Evolutionary conservation across 106 monocot species (phyloP), one percentile per base, ranked within the genome.

Genomic region (Dendrobium officinale): DNA sequence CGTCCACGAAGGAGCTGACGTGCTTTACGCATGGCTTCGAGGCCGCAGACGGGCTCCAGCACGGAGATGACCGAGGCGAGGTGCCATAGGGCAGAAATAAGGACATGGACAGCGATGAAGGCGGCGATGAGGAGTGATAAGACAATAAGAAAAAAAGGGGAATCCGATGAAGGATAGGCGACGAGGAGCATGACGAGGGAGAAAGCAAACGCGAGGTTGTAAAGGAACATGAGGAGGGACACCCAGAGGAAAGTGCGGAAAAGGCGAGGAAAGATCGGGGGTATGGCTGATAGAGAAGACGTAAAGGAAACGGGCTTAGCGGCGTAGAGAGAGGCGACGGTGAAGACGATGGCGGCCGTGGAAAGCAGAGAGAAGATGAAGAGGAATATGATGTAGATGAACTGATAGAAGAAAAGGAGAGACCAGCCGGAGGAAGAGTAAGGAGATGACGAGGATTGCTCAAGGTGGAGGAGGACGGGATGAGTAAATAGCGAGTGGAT

Each of bases 11-110:
- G 87, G 17, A 95, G 86, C 15, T 86, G 79, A 20, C 82, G 79
- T 49, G 92, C 89, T 87, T 92, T 95, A 19, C 84, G 75, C 91
- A 95, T 92, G 55, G 95, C 95, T 33, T 80, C 84, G 22, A 95
- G 83, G 29, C 92, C 93, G 47, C 75, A 86, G 48, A 91, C 24
- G 74, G 89, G 91, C 81, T 91, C 95, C 6, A 93, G 88, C n/a
- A 93, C 95, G 68, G 93, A 83, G 55, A 95, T 58, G 42, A 95
- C 95, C 78, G 87, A 89, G 66, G 92, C 95, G 61, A 95, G 90
- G 79, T 95, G 95, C 95, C 95, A 95, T 20, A 87, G 59, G 2
- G 88, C 92, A 33, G 91, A 81, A 79, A 95, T 92, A 85, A 86
- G 87, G 77, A 91, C 89, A 55, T 88, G 90, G 58, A 58, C 88